Conservation (phyloP, 257 asterid species). For the Salvia rosmarinus region DNA sequence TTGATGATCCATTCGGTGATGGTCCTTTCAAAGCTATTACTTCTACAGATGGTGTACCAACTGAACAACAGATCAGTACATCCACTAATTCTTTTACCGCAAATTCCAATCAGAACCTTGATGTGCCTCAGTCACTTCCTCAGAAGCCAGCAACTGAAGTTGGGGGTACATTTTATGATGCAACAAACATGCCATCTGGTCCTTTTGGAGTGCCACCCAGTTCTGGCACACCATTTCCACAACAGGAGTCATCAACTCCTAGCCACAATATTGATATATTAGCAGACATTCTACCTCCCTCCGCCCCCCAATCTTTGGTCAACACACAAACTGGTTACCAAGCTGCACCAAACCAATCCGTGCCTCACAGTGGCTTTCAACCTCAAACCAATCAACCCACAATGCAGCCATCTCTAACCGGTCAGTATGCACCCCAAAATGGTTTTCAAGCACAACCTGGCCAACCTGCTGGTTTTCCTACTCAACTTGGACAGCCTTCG, state of each 20-base stretch:
- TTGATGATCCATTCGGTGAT: constrained; percentile 95
- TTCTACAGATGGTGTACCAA: constrained; percentile 44
- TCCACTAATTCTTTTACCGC: constrained; percentile 47
- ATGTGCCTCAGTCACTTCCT: constrained; percentile 43
- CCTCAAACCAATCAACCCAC: constrained; percentile 49
- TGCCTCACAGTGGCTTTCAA: constrained; percentile 42
- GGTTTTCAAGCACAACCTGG: constrained; percentile 46
- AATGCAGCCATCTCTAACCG: constrained; percentile 41
- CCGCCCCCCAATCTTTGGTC: constrained; percentile 51
- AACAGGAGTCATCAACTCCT: constrained; percentile 54
- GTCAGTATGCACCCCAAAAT: constrained; percentile 43
- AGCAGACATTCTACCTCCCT: constrained; percentile 91
- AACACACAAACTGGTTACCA: constrained; percentile 47
- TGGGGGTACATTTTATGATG: constrained; percentile 49
- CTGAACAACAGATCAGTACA: constrained; percentile 45
- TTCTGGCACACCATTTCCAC: constrained; percentile 45
- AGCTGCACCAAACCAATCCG: constrained; percentile 43
- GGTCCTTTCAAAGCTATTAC: constrained; percentile 86
- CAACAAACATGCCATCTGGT: constrained; percentile 39
- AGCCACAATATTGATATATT: constrained; percentile 70
- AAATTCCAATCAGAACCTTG: constrained; percentile 48
- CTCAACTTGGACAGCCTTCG: constrained; percentile 58
- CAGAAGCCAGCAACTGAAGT: constrained; percentile 47
- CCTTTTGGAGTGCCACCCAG: constrained; percentile 48
- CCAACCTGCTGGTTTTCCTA: constrained; percentile 49